Evolutionary conservation across 1,284 basidiomycete species (phyloP), one percentile per base, ranked within the genome.

Genomic region (Ustanciosporium gigantosporum): DNA sequence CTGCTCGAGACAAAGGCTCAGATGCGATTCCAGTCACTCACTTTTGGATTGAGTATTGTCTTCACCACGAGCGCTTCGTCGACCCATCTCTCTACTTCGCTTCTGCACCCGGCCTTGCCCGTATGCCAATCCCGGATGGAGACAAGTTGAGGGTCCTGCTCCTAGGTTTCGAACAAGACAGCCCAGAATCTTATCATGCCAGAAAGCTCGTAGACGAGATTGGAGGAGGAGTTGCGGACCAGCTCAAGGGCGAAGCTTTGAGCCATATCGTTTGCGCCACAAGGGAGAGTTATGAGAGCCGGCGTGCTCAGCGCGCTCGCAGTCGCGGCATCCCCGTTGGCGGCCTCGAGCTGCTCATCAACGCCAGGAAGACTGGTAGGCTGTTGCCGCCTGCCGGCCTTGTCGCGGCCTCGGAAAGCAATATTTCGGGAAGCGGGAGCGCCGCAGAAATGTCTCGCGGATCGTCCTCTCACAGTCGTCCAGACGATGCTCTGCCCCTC

Each of bases 1-100:
- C 37, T 24, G 14, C 13, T 5, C 14, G 8, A 15, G 19, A 21
- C 23, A 25, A 25, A 27, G 8, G 38, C 11, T 15, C 25, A 20
- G 29, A 23, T 4, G 32, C 19, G 8, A n/a, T 29, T n/a, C 47
- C 52, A 8, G 69, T 66, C 22, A 58, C 59, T 17, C 69, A 71
- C 41, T 61, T 62, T 57, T 72, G 69, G 67, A 44, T 72, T 55
- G 69, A 69, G 36, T 61, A 51, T 41, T 69, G 67, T 40, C 49
- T 69, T n/a, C 49, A 69, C 40, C 42, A 66, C 46, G 62, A 68
- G 25, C 4, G 20, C 19, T 46, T 65, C n/a, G 36, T 65, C 23
- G 66, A 69, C 29, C 64, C 64, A 0, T 15, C 19, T 13, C 34
- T 31, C 3, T 61, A 67, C 47, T 47, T 65, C 41, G 69, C 69